These are phyloP conservation scores for Claviceps paspali DNA, from an alignment of 2,329 filamentous ascomycete genomes.

Conservation along the genomic window DNA sequence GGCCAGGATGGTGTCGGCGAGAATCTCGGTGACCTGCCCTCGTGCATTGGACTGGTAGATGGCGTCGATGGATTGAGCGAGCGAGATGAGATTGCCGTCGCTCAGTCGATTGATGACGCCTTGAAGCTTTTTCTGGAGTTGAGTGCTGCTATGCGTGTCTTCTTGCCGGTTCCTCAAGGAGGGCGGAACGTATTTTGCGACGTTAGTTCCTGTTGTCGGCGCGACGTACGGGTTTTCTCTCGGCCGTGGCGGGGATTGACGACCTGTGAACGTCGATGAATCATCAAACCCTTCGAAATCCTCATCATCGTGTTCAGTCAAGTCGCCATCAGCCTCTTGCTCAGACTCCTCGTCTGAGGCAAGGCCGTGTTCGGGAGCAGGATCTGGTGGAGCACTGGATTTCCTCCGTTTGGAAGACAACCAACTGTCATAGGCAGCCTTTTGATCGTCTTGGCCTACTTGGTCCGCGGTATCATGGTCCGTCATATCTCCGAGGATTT, in stretches of 20 bases:
- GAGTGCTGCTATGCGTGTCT: constrained; percentile 49
- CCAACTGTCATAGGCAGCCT: constrained; percentile 44
- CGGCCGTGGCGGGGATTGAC: constrained; percentile 24
- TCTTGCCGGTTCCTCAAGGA: constrained; percentile 48
- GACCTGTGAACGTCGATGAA: constrained; percentile 12
- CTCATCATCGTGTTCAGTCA: constrained; percentile 12
- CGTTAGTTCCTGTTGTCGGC: constrained; percentile 34
- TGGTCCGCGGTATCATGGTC: constrained; percentile 32
- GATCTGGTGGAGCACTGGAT: constrained; percentile 10
- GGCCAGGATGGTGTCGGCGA: constrained; percentile 65
- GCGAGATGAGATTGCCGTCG: constrained; percentile 75
- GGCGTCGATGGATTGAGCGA: constrained; percentile 66
- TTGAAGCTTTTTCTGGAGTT: constrained; percentile 66
- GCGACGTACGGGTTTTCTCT: constrained; percentile 84
- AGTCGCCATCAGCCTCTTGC: background rate
- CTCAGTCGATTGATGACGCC: constrained; percentile 87
- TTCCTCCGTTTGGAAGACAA: constrained; percentile 36
- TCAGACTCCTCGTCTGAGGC: background rate
- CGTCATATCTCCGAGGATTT: constrained; percentile 52
- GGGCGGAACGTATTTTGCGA: constrained; percentile 75
- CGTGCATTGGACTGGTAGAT: constrained; percentile 73
- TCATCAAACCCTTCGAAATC: constrained; percentile 25
- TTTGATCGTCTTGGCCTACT: constrained; percentile 46
- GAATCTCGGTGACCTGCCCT: constrained; percentile 70
- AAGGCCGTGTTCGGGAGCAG: background rate